These are phyloP conservation scores for Exophiala aquamarina DNA, from an alignment of 2,329 filamentous ascomycete species.

Conservation along the genomic window DNA sequence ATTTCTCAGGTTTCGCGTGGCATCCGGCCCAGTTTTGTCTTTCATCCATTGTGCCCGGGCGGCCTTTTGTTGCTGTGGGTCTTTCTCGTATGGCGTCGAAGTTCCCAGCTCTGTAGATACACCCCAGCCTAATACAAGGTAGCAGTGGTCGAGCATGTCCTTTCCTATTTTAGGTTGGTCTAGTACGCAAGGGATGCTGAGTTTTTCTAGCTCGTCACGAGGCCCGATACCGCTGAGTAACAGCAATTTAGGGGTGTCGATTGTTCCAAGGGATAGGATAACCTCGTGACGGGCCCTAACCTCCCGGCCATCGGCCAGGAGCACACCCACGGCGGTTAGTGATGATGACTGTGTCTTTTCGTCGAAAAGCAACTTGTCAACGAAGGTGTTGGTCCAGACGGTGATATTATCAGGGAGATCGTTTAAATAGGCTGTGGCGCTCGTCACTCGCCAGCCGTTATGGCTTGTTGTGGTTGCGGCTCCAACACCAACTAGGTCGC, in stretches of 20 bases:
- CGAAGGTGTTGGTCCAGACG: conserved; percentile 15
- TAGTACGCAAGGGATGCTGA: conserved; percentile 41
- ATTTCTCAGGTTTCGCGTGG: conserved; percentile 31
- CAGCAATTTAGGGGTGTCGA: conserved; percentile 43
- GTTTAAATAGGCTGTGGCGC: conserved; percentile 49
- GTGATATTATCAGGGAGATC: conserved; percentile 51
- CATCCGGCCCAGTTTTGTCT: conserved; percentile 40
- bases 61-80: conserved; percentile 41
- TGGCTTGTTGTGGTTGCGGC: conserved; percentile 49
- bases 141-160: conserved; percentile 44
- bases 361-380: conserved; percentile 28
- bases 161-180: conserved; percentile 45
- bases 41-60: conserved; percentile 50
- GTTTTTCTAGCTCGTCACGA: conserved; percentile 38
- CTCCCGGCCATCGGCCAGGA: conserved; percentile 39
- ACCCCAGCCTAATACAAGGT: conserved; percentile 34
- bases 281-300: conserved; percentile 40
- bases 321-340: conserved; percentile 44
- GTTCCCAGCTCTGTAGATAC: conserved; percentile 43
- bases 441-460: conserved; percentile 49
- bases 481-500: conserved; percentile 58
- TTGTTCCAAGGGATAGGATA: conserved; percentile 39
- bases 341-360: conserved; percentile 33
- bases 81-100: conserved; percentile 47
- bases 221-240: conserved; percentile 52